These are phyloP conservation scores for Fusarium beomiforme DNA, from an alignment of 2,329 filamentous ascomycete genomes.

Conservation along the genomic window DNA sequence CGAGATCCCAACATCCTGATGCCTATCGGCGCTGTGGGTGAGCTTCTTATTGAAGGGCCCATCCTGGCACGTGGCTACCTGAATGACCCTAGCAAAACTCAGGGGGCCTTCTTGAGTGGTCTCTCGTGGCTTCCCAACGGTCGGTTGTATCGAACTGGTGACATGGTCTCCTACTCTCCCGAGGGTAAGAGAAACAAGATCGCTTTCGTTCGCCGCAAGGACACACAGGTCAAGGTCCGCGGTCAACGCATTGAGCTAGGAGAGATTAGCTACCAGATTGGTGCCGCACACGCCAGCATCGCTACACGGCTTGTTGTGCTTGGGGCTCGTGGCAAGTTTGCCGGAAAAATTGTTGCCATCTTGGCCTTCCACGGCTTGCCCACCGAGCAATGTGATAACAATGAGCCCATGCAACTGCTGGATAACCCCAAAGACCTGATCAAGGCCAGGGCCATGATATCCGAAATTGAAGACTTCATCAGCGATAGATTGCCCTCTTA, in stretches of 20 bases:
- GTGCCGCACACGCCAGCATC: not conserved
- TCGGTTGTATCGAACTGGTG: not conserved
- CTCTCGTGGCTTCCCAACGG: not conserved
- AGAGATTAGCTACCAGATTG: not conserved
- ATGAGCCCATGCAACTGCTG: not conserved
- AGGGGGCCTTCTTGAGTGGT: not conserved
- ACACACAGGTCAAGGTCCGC: not conserved
- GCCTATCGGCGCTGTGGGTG: not conserved
- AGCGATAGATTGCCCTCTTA: not conserved
- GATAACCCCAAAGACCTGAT: not conserved
- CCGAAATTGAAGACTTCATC: not conserved
- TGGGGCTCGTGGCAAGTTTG: not conserved
- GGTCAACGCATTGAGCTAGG: not conserved
- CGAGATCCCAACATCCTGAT: not conserved
- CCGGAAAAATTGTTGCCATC: not conserved
- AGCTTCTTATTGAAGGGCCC: not conserved
- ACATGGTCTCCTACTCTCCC: not conserved
- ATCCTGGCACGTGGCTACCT: not conserved
- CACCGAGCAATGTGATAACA: not conserved
- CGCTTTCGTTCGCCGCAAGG: not conserved
- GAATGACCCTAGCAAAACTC: not conserved
- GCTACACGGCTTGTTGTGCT: not conserved
- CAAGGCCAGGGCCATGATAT: not conserved
- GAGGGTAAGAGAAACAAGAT: not conserved
- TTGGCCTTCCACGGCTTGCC: not conserved